Evolutionary conservation across 2,329 filamentous ascomycete genomes (phyloP), one percentile per base, ranked within the genome.

Genomic region (Acrocalymma vagum): DNA sequence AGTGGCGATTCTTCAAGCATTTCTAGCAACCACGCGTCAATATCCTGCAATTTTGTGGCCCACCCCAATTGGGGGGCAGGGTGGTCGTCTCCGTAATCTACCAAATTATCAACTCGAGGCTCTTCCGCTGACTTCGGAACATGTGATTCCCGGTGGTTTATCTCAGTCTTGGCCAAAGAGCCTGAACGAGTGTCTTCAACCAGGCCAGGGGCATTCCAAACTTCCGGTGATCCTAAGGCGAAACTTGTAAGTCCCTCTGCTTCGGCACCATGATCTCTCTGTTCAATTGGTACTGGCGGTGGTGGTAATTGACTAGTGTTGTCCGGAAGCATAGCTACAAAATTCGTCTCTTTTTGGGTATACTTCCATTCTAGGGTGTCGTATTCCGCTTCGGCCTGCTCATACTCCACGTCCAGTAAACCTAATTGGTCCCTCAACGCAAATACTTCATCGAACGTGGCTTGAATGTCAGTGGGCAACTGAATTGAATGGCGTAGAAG

Each of bases 281-380:
- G n/a, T n/a, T n/a, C n/a, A n/a, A n/a, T n/a, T n/a, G n/a, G n/a
- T n/a, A n/a, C n/a, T n/a, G n/a, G n/a, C n/a, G n/a, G n/a, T n/a
- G n/a, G n/a, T n/a, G n/a, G n/a, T n/a, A n/a, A n/a, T n/a, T n/a
- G n/a, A n/a, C n/a, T n/a, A n/a, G n/a, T 3, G 32, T 17, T 24
- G 2, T 37, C 11, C 9, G 21, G n/a, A 16, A 38, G 20, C 25
- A 22, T 17, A 22, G 47, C 42, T 5, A 40, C 21, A 7, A 48
- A 48, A 8, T n/a, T 21, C 18, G 27, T 18, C 11, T 48, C 45
- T n/a, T 37, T 38, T 13, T 25, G 27, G 2, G 50, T 40, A 17
- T 50, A 48, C 3, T 22, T 38, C 39, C 37, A 50, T 22, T 48
- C 45, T 8, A 27, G 10, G 2, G 11, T 27, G 9, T 44, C 31